A percentile compares a stretch with the other conserved stretches of the same genome.
Conservation (phyloP, 148 eudicot species). For the Pharnaceum exiguum region DNA sequence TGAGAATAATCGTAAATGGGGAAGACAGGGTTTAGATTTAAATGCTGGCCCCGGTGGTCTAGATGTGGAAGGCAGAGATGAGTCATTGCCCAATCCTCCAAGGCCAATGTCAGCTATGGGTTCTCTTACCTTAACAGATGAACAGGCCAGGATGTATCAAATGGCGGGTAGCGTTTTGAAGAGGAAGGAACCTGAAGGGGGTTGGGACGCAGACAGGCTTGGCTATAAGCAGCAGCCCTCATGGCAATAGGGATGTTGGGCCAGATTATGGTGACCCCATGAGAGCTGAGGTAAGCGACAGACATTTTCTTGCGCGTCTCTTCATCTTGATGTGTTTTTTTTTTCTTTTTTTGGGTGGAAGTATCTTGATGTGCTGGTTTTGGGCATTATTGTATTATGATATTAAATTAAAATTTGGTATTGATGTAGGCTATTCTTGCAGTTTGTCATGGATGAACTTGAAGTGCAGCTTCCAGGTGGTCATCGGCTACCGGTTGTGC, state of each 20-base stretch:
- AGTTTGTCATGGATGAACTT: conserved; percentile 12
- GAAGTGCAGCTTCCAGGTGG: conserved; percentile 13
- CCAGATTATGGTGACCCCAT: conserved; percentile 18
- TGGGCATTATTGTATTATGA: too few relatives aligned
- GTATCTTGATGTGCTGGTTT: too few relatives aligned
- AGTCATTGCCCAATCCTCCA: conserved; percentile 32
- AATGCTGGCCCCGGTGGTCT: conserved; percentile 64
- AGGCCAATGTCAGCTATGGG: conserved; percentile 44
- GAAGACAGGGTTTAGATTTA: conserved; percentile 68
- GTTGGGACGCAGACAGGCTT: conserved; percentile 58
- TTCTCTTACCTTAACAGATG: conserved; percentile 51
- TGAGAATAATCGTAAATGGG: conserved; percentile 57
- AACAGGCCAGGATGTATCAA: conserved; percentile 52
- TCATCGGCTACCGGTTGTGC: conserved; percentile 18
- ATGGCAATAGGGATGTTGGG: conserved; percentile 43
- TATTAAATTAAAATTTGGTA: too few relatives aligned
- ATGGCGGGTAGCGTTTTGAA: conserved; percentile 54
- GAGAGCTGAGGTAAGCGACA: conserved; percentile 19
- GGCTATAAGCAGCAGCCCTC: conserved; percentile 54
- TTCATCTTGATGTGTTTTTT: too few relatives aligned
- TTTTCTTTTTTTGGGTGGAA: too few relatives aligned
- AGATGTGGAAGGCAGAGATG: conserved; percentile 58
- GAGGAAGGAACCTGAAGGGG: conserved; percentile 85
- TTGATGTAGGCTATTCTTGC: not conserved
- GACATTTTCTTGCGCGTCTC: not conserved